Evolutionary conservation across 2,329 filamentous ascomycete genomes (phyloP).

Genomic region (Aspergillus oerlinghausenensis): DNA sequence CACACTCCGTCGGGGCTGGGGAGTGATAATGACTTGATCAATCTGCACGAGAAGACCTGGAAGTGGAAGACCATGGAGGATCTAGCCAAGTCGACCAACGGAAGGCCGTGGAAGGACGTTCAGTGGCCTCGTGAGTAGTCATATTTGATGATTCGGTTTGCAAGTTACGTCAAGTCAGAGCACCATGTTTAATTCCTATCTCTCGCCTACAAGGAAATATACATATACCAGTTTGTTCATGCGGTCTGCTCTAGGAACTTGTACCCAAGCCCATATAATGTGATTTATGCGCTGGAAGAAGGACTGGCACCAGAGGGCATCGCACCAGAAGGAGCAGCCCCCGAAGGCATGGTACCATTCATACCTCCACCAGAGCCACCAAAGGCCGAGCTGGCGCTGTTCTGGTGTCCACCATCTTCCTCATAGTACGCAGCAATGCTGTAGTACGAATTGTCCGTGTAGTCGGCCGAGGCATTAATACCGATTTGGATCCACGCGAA

Average conservation of each 20-base stretch:
- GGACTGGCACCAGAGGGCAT: constrained; percentile 9
- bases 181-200: neutral
- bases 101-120: constrained; percentile 21
- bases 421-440: constrained; percentile 21
- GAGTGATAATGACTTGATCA: constrained; percentile 27
- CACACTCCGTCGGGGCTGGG: constrained; percentile 17
- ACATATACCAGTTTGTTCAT: neutral
- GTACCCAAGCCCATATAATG: too few relatives aligned
- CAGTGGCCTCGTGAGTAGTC: constrained; percentile 11
- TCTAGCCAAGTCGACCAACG: constrained; percentile 21
- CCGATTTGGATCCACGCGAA: constrained; percentile 49
- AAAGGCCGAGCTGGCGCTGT: constrained; percentile 10
- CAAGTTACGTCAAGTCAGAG: neutral
- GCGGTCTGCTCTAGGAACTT: neutral
- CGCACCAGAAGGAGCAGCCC: constrained; percentile 9
- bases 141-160: neutral
- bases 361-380: constrained; percentile 7
- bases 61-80: constrained; percentile 28
- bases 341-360: constrained; percentile 4
- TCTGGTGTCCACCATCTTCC: constrained; percentile 19
- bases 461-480: constrained; percentile 38
- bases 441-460: constrained; percentile 21
- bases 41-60: constrained; percentile 24
- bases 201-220: neutral
- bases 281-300: constrained; percentile 4